These are phyloP conservation scores for Cladosporium cucumerinum DNA, from an alignment of 2,329 filamentous ascomycete species.

Conservation along the genomic window DNA sequence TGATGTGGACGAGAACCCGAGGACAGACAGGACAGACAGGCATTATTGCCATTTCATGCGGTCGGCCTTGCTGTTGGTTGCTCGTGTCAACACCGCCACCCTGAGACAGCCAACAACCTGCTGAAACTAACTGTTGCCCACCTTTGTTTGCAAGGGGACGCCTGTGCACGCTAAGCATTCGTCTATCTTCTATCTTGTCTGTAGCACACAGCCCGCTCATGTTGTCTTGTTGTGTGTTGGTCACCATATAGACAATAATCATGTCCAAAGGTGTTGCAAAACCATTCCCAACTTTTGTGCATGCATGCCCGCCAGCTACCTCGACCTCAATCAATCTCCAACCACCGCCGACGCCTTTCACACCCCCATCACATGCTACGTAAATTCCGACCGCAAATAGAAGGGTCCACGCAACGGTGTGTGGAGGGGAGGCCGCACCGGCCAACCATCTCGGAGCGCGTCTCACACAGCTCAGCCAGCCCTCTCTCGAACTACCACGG, in stretches of 20 bases:
- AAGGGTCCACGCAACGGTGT: neutral
- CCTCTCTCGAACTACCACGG: neutral
- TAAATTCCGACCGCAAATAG: neutral
- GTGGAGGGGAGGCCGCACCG: conserved; percentile 1
- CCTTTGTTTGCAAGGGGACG: neutral
- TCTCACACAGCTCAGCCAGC: neutral
- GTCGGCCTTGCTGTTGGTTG: conserved; percentile 6
- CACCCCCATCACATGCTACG: neutral
- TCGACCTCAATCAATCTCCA: neutral
- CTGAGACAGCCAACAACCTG: neutral
- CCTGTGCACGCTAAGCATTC: conserved; percentile 8
- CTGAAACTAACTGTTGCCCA: neutral
- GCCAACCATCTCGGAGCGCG: neutral
- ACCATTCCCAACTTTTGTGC: neutral
- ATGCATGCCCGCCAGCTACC: neutral
- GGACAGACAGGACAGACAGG: no score
- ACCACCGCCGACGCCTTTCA: neutral
- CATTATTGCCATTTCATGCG: neutral
- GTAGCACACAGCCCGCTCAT: neutral
- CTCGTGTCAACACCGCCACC: conserved; percentile 8
- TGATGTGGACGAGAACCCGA: neutral
- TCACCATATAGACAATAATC: neutral
- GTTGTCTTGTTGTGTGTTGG: neutral
- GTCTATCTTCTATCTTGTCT: neutral
- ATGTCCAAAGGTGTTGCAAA: neutral